Evolutionary conservation across 2,329 filamentous ascomycete species (phyloP).

Genomic region (Fusarium cyanostomum): DNA sequence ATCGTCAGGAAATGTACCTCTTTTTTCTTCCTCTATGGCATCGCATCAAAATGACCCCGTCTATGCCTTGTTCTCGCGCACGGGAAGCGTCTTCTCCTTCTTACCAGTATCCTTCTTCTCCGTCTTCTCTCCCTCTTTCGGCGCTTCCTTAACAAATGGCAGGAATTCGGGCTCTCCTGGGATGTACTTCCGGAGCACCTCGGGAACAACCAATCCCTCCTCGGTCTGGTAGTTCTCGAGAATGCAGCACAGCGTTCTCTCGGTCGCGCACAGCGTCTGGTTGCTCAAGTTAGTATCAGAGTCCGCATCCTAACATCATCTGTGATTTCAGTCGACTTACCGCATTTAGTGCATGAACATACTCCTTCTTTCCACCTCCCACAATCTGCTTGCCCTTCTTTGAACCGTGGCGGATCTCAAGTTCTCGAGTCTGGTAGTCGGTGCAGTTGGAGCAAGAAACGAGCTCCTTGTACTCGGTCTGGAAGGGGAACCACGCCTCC

Average conservation of each 20-base stretch:
- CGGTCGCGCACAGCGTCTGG: slow-evolving; percentile 83
- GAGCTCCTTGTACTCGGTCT: slow-evolving; percentile 97
- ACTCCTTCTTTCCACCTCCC: slow-evolving; percentile 88
- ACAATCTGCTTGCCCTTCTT: slow-evolving; percentile 65
- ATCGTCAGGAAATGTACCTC: slow-evolving; percentile 15
- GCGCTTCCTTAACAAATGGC: slow-evolving; percentile 85
- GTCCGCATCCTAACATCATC: neutral
- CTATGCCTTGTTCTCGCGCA: slow-evolving; percentile 43
- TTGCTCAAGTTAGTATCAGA: slow-evolving; percentile 12
- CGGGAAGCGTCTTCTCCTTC: slow-evolving; percentile 42
- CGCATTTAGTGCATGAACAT: slow-evolving; percentile 92
- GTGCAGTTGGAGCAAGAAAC: slow-evolving; percentile 98
- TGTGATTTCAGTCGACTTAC: slow-evolving; percentile 25
- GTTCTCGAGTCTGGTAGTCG: slow-evolving; percentile 92
- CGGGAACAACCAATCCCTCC: slow-evolving; percentile 83
- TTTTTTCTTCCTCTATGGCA: slow-evolving; percentile 35
- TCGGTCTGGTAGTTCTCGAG: slow-evolving; percentile 97
- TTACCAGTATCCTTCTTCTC: slow-evolving; percentile 41
- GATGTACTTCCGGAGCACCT: slow-evolving; percentile 87
- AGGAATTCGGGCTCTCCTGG: slow-evolving; percentile 90
- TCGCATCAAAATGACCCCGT: slow-evolving; percentile 11
- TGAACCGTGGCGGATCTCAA: slow-evolving; percentile 90
- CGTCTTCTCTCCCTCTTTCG: slow-evolving; percentile 66
- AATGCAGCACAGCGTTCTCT: slow-evolving; percentile 91
- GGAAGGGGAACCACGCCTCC: slow-evolving; percentile 96